These are phyloP conservation scores for Fremontodendron californicum DNA, from an alignment of 345 rosid genomes.

Conservation along the genomic window DNA sequence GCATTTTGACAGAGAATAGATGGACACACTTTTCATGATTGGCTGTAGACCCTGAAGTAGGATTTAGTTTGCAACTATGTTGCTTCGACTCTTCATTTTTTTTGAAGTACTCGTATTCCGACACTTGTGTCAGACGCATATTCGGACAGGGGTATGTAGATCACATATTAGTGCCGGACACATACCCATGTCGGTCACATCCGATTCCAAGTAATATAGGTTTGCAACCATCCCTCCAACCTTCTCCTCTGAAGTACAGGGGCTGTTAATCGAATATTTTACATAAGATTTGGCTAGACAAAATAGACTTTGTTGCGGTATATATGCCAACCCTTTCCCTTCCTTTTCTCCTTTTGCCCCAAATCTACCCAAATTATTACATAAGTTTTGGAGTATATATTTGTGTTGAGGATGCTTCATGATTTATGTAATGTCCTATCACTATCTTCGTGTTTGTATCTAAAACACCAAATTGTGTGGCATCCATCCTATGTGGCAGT, in stretches of 20 bases:
- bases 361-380: not conserved
- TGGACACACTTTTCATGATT: too few relatives aligned
- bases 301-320: not conserved
- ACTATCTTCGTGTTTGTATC: not conserved
- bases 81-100: too few relatives aligned
- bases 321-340: not conserved
- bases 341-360: not conserved
- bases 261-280: not conserved
- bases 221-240: not conserved
- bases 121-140: too few relatives aligned
- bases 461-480: constrained; percentile 2
- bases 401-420: not conserved
- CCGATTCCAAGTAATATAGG: too few relatives aligned
- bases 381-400: not conserved
- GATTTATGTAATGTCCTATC: not conserved
- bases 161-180: too few relatives aligned
- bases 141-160: too few relatives aligned
- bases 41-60: not conserved
- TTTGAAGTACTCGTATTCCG: too few relatives aligned
- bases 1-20: not conserved
- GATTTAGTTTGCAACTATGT: too few relatives aligned
- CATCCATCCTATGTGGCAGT: constrained; percentile 28
- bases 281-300: not conserved
- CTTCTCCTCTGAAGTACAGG: too few relatives aligned
- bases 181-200: too few relatives aligned